phyloP scores from a whole-genome alignment of 164 flowering plant species.

The Vitis rupestris region DNA sequence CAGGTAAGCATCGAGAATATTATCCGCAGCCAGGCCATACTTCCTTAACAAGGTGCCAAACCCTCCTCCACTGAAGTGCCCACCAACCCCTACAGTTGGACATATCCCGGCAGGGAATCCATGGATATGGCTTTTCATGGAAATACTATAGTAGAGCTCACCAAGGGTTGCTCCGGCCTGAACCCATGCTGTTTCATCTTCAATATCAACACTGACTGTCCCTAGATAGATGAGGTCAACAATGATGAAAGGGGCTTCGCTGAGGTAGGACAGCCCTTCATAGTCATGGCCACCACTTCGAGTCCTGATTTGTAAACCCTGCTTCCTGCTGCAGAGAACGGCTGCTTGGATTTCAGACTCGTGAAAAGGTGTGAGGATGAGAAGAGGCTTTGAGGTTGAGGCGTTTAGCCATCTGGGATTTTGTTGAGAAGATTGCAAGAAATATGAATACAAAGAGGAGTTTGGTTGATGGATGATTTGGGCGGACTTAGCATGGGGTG shows the following conservation, averaged over 20 bases:
- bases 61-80: slow-evolving; percentile 42
- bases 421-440: slow-evolving; percentile 15
- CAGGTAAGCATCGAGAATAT: slow-evolving; percentile 32
- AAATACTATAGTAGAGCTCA: slow-evolving; percentile 29
- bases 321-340: slow-evolving; percentile 13
- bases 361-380: slow-evolving; percentile 30
- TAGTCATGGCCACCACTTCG: slow-evolving; percentile 38
- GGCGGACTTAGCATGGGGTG: not conserved
- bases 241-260: slow-evolving; percentile 22
- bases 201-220: slow-evolving; percentile 10
- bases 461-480: slow-evolving; percentile 9
- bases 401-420: slow-evolving; percentile 18
- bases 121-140: slow-evolving; percentile 16
- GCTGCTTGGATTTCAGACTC: slow-evolving; percentile 27
- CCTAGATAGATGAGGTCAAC: slow-evolving; percentile 25
- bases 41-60: slow-evolving; percentile 29
- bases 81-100: slow-evolving; percentile 35
- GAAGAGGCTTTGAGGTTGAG: slow-evolving; percentile 16
- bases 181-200: slow-evolving; percentile 30
- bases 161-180: slow-evolving; percentile 37
- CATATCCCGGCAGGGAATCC: slow-evolving; percentile 38
- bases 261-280: slow-evolving; percentile 33
- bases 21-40: slow-evolving; percentile 32
- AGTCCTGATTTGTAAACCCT: slow-evolving; percentile 23
- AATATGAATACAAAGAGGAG: slow-evolving; percentile 6